phyloP scores from a whole-genome alignment of 176 grass and related monocot species.

The Musa beccarii region DNA sequence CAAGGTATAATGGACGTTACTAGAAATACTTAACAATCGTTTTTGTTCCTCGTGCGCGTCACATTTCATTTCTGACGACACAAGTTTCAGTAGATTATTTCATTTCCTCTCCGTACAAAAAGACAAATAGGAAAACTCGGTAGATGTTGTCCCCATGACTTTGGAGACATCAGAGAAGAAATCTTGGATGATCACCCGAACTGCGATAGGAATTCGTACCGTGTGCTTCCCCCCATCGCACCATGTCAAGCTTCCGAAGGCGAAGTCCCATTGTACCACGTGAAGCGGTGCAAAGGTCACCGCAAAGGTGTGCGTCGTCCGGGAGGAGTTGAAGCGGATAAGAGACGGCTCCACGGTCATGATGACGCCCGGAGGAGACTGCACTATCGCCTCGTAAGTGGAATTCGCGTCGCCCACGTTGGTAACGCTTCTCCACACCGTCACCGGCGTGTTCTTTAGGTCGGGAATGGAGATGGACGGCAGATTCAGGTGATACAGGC shows the following conservation, averaged over 20 bases:
- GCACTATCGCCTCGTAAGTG: constrained; percentile 27
- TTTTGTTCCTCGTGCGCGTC: too few relatives aligned
- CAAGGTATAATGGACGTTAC: too few relatives aligned
- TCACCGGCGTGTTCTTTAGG: constrained; percentile 38
- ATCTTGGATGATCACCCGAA: constrained; percentile 33
- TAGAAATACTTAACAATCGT: too few relatives aligned
- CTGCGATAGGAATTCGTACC: constrained; percentile 37
- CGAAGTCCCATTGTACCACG: constrained; percentile 26
- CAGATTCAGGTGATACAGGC: constrained; percentile 37
- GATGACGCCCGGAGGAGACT: constrained; percentile 33
- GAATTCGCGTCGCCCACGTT: constrained; percentile 35
- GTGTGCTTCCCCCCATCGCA: constrained; percentile 22
- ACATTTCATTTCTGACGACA: too few relatives aligned
- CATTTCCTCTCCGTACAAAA: too few relatives aligned
- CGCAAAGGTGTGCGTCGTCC: constrained; percentile 29
- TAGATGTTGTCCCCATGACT: background rate
- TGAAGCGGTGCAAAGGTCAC: constrained; percentile 22
- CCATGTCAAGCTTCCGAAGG: constrained; percentile 49
- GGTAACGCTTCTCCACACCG: constrained; percentile 37
- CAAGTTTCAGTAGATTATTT: too few relatives aligned
- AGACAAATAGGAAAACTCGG: too few relatives aligned
- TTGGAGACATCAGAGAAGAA: constrained; percentile 31
- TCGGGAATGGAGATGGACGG: constrained; percentile 47
- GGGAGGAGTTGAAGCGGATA: constrained; percentile 21
- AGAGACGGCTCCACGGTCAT: constrained; percentile 42